Evolutionary conservation across 345 rosid species (phyloP).

Genomic region (Fremontodendron californicum): DNA sequence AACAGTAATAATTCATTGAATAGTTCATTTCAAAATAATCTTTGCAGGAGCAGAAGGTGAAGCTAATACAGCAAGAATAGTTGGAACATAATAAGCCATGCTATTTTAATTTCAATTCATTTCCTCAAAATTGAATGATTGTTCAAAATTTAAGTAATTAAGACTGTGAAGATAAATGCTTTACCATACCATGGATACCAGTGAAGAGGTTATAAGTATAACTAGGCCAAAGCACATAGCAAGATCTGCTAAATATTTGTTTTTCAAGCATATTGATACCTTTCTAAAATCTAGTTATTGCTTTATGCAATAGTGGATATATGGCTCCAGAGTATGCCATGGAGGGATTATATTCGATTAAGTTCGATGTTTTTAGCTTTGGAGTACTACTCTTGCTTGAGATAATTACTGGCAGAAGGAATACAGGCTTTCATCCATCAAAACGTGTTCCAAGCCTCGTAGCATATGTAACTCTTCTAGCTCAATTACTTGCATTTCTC

Average conservation of each 20-base stretch:
- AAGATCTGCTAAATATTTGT: background rate
- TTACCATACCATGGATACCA: too few relatives aligned
- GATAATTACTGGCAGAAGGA: constrained; percentile 26
- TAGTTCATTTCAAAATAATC: constrained; percentile 16
- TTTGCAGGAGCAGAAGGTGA: constrained; percentile 43
- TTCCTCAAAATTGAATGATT: background rate
- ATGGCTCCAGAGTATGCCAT: constrained; percentile 53
- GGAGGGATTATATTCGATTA: constrained; percentile 44
- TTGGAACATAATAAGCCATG: constrained; percentile 42
- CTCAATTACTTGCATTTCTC: background rate
- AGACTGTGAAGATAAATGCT: background rate
- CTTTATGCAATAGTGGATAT: constrained; percentile 36
- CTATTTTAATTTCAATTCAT: background rate
- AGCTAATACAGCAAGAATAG: constrained; percentile 42
- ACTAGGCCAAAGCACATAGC: background rate
- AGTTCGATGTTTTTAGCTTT: constrained; percentile 50
- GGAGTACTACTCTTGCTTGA: constrained; percentile 43
- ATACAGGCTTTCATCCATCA: constrained; percentile 14
- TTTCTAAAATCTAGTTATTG: background rate
- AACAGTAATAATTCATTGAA: background rate
- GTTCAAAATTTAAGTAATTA: too few relatives aligned
- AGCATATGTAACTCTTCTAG: constrained; percentile 9
- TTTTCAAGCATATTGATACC: background rate
- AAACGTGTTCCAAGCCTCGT: constrained; percentile 1
- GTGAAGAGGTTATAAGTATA: too few relatives aligned